These are phyloP conservation scores for Penicillium digitatum DNA, from an alignment of 2,329 filamentous ascomycete genomes.

Conservation along the genomic window DNA sequence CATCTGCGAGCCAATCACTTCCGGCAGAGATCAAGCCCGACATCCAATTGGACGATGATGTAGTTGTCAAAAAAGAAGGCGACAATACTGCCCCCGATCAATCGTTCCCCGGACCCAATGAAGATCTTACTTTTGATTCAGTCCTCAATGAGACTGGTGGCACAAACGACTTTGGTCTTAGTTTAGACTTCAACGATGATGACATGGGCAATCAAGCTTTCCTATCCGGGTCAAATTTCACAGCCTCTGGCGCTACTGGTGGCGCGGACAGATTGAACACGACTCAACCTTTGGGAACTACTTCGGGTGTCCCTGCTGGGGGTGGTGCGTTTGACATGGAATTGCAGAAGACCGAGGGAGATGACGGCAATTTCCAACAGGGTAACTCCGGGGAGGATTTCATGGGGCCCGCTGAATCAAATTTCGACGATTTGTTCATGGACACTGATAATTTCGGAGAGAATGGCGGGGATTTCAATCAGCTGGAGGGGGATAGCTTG, in stretches of 20 bases:
- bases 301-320: slow-evolving; percentile 22
- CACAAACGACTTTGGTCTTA: slow-evolving; percentile 38
- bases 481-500: slow-evolving; percentile 36
- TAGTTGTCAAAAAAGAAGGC: slow-evolving; percentile 24
- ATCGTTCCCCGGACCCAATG: slow-evolving; percentile 24
- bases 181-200: slow-evolving; percentile 40
- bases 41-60: slow-evolving; percentile 12
- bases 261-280: slow-evolving; percentile 11
- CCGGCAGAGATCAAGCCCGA: slow-evolving; percentile 11
- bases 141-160: slow-evolving; percentile 36
- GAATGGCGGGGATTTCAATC: slow-evolving; percentile 30
- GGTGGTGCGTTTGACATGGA: slow-evolving; percentile 40
- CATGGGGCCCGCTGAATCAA: slow-evolving; percentile 42
- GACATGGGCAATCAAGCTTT: slow-evolving; percentile 38
- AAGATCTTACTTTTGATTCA: slow-evolving; percentile 42
- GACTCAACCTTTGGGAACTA: slow-evolving; percentile 18
- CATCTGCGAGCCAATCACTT: slow-evolving; percentile 10
- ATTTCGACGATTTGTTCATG: slow-evolving; percentile 46
- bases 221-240: slow-evolving; percentile 34
- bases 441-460: slow-evolving; percentile 38
- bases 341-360: slow-evolving; percentile 27
- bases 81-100: slow-evolving; percentile 20
- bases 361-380: slow-evolving; percentile 17
- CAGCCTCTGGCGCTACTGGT: slow-evolving; percentile 17
- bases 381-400: slow-evolving; percentile 31